Evolutionary conservation across 257 asterid species (phyloP).

Genomic region (Catharanthus roseus): DNA sequence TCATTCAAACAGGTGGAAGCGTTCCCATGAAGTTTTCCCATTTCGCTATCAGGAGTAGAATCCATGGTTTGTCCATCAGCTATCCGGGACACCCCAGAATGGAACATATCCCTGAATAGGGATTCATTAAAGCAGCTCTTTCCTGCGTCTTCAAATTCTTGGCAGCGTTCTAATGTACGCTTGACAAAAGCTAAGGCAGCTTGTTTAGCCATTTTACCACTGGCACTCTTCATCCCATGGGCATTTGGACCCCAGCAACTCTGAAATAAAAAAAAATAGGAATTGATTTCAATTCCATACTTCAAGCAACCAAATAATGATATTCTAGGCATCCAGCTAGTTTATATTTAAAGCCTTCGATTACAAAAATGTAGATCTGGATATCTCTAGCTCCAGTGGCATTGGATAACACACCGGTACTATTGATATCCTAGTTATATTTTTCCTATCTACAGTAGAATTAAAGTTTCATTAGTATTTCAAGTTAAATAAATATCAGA

Average conservation of each 20-base stretch:
- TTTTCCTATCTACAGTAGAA: background rate
- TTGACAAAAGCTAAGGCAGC: conserved; percentile 80
- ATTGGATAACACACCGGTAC: background rate
- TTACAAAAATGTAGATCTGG: background rate
- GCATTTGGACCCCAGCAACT: conserved; percentile 71
- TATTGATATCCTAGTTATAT: background rate
- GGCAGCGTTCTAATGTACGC: conserved; percentile 61
- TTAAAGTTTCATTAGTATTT: background rate
- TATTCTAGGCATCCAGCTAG: background rate
- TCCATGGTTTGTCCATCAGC: conserved; percentile 41
- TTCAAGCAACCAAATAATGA: background rate
- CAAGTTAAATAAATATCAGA: background rate
- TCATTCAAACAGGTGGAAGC: conserved; percentile 48
- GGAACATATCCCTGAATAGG: conserved; percentile 55
- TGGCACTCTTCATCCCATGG: conserved; percentile 79
- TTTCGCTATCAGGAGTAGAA: conserved; percentile 48
- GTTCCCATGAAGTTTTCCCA: conserved; percentile 40
- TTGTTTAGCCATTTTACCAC: conserved; percentile 80
- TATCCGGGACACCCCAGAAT: conserved; percentile 54
- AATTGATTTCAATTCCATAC: background rate
- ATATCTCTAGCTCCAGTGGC: background rate
- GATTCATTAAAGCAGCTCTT: conserved; percentile 82
- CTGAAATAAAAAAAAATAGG: conserved; percentile 34
- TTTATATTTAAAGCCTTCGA: background rate
- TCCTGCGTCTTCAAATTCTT: conserved; percentile 60